Percentiles rank a stretch among this genome's conserved stretches.
Evolutionary conservation across 1,284 basidiomycete genomes (phyloP).

Genomic region (Malassezia vespertilionis): DNA sequence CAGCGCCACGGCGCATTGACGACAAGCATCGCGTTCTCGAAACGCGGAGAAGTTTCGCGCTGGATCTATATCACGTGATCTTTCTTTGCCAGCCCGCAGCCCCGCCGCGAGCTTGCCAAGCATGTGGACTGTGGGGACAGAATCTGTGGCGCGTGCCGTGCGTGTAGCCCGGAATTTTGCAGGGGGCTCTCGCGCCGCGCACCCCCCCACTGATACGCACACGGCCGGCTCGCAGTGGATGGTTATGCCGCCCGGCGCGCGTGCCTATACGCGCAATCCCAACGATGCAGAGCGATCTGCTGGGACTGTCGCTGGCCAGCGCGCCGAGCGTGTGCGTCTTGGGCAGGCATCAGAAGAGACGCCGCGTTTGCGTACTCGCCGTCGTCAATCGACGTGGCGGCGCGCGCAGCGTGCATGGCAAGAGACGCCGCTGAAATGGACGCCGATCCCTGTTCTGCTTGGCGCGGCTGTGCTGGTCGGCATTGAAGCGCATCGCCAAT

Average conservation of each 20-base stretch:
- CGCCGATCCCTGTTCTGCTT: conserved; percentile 81
- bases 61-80: conserved; percentile 6
- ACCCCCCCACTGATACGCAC: neutral
- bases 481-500: conserved; percentile 61
- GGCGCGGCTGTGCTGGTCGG: conserved; percentile 40
- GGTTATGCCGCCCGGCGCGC: neutral
- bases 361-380: neutral
- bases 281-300: conserved; percentile 34
- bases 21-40: neutral
- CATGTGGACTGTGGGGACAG: conserved; percentile 5
- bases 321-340: conserved; percentile 18
- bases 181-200: neutral
- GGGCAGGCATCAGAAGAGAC: conserved; percentile 5
- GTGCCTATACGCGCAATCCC: conserved; percentile 27
- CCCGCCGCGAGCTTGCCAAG: neutral
- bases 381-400: conserved; percentile 28
- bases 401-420: conserved; percentile 61
- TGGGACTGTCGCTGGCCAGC: conserved; percentile 35
- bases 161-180: neutral
- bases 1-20: neutral
- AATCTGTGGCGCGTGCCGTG: neutral
- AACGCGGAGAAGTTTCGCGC: conserved; percentile 5
- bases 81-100: neutral
- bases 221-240: neutral
- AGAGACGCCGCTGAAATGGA: conserved; percentile 84